Evolutionary conservation across 1,284 basidiomycete species (phyloP).

Genomic region (Cutaneotrichosporon cavernicola): DNA sequence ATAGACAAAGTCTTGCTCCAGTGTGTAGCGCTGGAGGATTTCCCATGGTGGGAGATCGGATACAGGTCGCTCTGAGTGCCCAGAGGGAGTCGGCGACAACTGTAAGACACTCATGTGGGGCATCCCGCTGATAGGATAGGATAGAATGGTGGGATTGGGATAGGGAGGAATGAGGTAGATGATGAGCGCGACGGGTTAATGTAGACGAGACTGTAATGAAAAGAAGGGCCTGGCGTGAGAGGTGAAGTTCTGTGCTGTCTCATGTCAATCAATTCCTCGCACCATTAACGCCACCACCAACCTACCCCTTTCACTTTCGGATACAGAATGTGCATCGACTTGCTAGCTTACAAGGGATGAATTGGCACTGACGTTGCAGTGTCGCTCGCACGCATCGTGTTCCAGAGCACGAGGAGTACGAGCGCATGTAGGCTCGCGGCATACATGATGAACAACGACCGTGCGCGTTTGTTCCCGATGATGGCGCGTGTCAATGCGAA

Average conservation of each 20-base stretch:
- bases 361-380: background rate
- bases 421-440: slow-evolving; percentile 46
- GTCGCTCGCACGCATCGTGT: slow-evolving; percentile 46
- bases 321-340: background rate
- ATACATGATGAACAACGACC: slow-evolving; percentile 55
- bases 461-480: slow-evolving; percentile 79
- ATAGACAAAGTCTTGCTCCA: background rate
- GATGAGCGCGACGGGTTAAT: background rate
- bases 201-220: background rate
- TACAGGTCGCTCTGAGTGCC: background rate
- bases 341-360: background rate
- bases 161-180: background rate
- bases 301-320: background rate
- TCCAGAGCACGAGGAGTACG: slow-evolving; percentile 49
- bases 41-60: background rate
- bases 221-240: background rate
- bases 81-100: background rate
- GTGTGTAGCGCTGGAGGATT: background rate
- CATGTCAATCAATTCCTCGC: background rate
- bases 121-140: background rate
- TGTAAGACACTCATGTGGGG: background rate
- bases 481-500: slow-evolving; percentile 81
- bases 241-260: background rate
- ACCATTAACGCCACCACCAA: background rate
- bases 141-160: background rate